A percentile compares a stretch with the other conserved stretches of the same genome.
These are phyloP conservation scores for Xylaria grammica DNA, from an alignment of 495 filamentous ascomycete species.

Conservation along the genomic window DNA sequence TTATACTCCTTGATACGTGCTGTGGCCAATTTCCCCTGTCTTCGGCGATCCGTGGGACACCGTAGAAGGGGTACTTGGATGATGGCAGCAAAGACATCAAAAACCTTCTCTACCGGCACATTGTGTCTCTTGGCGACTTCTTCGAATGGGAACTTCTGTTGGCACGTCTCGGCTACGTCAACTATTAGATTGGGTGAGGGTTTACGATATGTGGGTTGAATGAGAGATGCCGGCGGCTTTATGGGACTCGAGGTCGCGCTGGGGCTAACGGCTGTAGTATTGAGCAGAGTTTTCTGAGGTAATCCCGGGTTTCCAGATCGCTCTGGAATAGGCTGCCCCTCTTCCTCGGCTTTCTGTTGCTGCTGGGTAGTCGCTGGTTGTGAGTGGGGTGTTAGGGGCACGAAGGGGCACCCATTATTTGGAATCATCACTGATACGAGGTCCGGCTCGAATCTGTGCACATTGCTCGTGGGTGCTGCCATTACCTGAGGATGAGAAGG, in stretches of 20 bases:
- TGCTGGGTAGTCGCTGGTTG: background rate
- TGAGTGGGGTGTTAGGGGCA: conserved; percentile 22
- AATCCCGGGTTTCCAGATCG: conserved; percentile 25
- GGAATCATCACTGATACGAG: conserved; percentile 31
- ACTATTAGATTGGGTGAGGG: conserved; percentile 46
- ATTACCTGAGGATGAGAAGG: conserved; percentile 32
- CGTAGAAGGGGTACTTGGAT: conserved; percentile 53
- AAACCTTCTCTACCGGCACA: conserved; percentile 47
- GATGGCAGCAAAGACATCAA: conserved; percentile 50
- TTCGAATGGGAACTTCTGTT: conserved; percentile 50
- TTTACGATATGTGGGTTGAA: conserved; percentile 40
- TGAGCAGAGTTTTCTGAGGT: conserved; percentile 18
- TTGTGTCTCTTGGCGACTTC: conserved; percentile 50
- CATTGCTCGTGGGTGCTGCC: conserved; percentile 26
- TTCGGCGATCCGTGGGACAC: conserved; percentile 47
- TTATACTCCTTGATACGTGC: conserved; percentile 41
- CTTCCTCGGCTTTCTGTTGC: background rate
- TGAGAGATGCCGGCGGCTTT: conserved; percentile 33
- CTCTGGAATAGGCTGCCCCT: conserved; percentile 15
- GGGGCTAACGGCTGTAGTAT: background rate
- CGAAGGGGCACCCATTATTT: conserved; percentile 22
- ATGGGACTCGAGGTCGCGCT: conserved; percentile 18
- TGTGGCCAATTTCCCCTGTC: conserved; percentile 37
- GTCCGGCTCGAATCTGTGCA: conserved; percentile 28
- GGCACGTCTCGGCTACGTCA: conserved; percentile 56